Base-by-base conservation (phyloP, 177 flowering plant species). In the Vitis hybrid region DNA sequence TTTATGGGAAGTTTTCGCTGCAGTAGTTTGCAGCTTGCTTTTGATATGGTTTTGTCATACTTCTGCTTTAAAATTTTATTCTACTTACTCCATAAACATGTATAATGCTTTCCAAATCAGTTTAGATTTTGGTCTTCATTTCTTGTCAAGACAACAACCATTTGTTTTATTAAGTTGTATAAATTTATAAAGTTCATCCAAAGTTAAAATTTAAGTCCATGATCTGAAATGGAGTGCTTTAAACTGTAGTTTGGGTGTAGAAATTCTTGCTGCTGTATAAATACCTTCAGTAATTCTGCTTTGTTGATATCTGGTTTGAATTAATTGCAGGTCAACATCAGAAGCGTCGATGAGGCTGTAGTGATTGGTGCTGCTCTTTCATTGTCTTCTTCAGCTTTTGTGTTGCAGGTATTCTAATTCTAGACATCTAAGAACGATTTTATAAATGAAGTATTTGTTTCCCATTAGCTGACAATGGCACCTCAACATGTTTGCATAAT, bases 341-440 rank as follows among this genome's bases (percentile, higher is more conserved):
- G 99, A 90, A 95, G 90, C 62, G 68, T 90, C 68, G 99, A 95
- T 77, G 99, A 95, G 76, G 99, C 99, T 69, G 57, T 95, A 65
- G 98, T 95, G 56, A 95, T 95, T 75, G 98, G 99, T 58, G 97
- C 99, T 81, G 99, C 99, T 80, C 89, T 95, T 52, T 95, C 99
- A 67, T 78, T 93, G 73, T 95, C 99, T 29, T 95, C 99, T 77
- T 95, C 99, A 51, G 98, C 99, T 65, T 95, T 95, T 85, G 99
- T 95, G 74, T 86, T 95, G 67, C 99, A 95, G 98, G 99, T 95
- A 83, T 48, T 68, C 70, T 69, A 29, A 64, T 26, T 62, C 64
- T 66, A 26, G 55, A 51, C 11, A 61, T 14, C 26, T 26, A 21
- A 49, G 12, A 22, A 22, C 26, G 26, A 22, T 22, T 22, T 22